These are phyloP conservation scores for Linum trigynum DNA, from an alignment of 345 rosid genomes.

Conservation along the genomic window DNA sequence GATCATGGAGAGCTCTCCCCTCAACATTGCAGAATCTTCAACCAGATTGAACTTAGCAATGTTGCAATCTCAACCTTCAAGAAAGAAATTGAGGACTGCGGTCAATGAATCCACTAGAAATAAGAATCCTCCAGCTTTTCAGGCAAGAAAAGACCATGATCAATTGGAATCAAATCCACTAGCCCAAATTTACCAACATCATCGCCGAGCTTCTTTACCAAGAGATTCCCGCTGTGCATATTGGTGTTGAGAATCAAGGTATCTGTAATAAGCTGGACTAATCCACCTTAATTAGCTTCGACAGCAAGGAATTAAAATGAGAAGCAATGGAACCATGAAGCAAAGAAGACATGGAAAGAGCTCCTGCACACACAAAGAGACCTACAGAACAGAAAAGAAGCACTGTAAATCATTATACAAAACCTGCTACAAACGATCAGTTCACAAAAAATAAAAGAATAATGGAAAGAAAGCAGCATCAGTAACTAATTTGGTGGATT, in stretches of 20 bases:
- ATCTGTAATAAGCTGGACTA: too few relatives aligned
- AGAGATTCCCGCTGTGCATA: conserved; percentile 91
- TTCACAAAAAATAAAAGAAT: too few relatives aligned
- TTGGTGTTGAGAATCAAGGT: conserved; percentile 67
- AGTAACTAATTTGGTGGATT: too few relatives aligned
- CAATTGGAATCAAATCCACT: conserved; percentile 87
- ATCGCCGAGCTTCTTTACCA: conserved; percentile 64
- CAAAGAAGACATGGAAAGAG: too few relatives aligned
- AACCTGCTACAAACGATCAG: too few relatives aligned
- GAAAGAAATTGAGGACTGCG: conserved; percentile 96
- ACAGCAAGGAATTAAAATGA: too few relatives aligned
- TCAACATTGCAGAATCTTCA: conserved; percentile 67
- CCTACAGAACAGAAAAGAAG: too few relatives aligned
- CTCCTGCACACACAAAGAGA: too few relatives aligned
- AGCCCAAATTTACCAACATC: conserved; percentile 65
- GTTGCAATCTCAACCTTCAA: conserved; percentile 84
- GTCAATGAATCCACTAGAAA: conserved; percentile 99
- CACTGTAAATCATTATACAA: too few relatives aligned
- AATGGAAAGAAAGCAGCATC: too few relatives aligned
- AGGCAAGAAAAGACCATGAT: conserved; percentile 94
- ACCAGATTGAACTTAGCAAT: conserved; percentile 56
- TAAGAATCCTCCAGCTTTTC: conserved; percentile 96
- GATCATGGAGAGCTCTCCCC: conserved; percentile 81
- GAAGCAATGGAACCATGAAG: too few relatives aligned
- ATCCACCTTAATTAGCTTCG: too few relatives aligned